Base-by-base conservation (phyloP, 1,139 yeast species). In the Suhomyces coccinellae region DNA sequence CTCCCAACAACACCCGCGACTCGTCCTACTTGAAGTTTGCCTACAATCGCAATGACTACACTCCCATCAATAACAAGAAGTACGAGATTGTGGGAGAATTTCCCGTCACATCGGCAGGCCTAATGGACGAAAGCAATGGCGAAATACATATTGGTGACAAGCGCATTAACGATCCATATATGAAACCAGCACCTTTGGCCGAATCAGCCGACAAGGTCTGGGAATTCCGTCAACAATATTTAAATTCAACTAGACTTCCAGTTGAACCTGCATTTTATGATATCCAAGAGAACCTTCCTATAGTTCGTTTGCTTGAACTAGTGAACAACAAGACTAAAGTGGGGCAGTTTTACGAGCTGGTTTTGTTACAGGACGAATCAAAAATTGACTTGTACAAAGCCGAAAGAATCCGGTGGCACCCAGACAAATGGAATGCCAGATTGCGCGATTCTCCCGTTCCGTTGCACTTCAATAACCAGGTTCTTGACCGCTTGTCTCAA, bases 401-500 rank as follows among this genome's bases (percentile, higher is more conserved):
- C 28, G 89, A 83, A 54, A 56, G 89, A 48, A 59, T 82, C 4
- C 64, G 78, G 49, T 84, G 89, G 89, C 90, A 84, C 57, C 90
- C 90, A 1, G 90, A 84, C 57, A 77, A 73, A 54, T 73, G 79
- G 79, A 55, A 61, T 8, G 58, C 59, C 5, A 52, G 54, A 40
- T 47, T 60, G 33, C 41, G 47, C 13, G 38, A 41, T 20, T 37
- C 41, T 8, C 33, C 30, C 14, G 11, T 31, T 9, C 39, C 38
- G 6, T 27, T 41, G 13, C 44, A 50, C 43, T 53, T 61, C 38
- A 62, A 61, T 43, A 46, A 50, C 49, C 64, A 64, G 26, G 54
- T 67, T 30, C 63, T 72, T 22, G 66, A 65, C 43, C 52, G 51
- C 30, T 53, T 73, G 45, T 58, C 70, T 43, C 71, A 66, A 52